Conservation (phyloP, 257 asterid species). For the Lantana camara region DNA sequence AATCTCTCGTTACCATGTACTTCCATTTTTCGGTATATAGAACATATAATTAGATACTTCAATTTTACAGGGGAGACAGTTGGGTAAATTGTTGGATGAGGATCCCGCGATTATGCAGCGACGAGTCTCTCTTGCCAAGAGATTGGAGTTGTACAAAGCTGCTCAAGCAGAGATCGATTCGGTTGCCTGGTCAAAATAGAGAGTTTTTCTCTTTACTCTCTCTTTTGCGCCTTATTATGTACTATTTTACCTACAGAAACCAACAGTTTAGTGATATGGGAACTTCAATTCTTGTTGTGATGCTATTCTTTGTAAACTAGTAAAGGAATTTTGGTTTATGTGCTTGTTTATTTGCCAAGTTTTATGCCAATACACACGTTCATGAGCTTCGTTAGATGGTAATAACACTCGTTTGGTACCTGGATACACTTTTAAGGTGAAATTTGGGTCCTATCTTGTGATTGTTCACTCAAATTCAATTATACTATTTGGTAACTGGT, state of each 20-base stretch:
- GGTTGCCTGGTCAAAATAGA: slow-evolving; percentile 93
- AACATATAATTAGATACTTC: not conserved
- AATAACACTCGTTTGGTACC: too few relatives aligned
- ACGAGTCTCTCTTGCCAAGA: slow-evolving; percentile 73
- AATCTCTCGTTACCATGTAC: not conserved
- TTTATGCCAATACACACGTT: too few relatives aligned
- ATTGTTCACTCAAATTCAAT: too few relatives aligned
- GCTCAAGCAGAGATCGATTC: slow-evolving; percentile 95
- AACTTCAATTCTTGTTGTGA: slow-evolving; percentile 24
- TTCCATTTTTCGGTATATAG: too few relatives aligned
- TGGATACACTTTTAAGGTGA: too few relatives aligned
- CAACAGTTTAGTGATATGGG: slow-evolving; percentile 9
- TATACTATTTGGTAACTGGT: too few relatives aligned
- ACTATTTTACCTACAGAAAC: slow-evolving; percentile 13
- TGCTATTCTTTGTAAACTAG: slow-evolving; percentile 24
- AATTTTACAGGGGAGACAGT: slow-evolving; percentile 62
- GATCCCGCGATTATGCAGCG: slow-evolving; percentile 96
- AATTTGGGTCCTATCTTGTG: too few relatives aligned
- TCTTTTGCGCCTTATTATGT: not conserved
- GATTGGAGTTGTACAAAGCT: slow-evolving; percentile 90
- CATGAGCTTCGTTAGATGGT: too few relatives aligned
- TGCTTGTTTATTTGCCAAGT: not conserved
- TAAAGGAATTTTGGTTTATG: slow-evolving; percentile 6
- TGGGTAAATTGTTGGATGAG: slow-evolving; percentile 89
- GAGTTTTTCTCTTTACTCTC: slow-evolving; percentile 12